A percentile compares a stretch with the other conserved stretches of the same genome.
phyloP scores from a whole-genome alignment of 208 protist species.

The Trypanosoma boissoni region DNA sequence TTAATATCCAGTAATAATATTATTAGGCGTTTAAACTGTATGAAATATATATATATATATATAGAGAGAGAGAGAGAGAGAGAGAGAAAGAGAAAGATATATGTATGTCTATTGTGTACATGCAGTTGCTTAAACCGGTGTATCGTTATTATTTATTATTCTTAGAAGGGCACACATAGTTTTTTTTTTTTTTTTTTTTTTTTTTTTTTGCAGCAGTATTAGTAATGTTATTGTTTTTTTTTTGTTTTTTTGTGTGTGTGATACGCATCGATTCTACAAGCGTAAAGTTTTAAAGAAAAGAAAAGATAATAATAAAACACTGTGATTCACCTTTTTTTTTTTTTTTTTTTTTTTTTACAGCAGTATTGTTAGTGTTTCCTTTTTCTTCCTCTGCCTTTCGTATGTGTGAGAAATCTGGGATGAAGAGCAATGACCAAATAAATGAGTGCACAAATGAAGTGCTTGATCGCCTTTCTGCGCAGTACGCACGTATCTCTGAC shows the following conservation, averaged over 20 bases:
- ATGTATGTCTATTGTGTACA: no score
- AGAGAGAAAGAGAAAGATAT: not conserved
- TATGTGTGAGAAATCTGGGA: no score
- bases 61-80: not conserved
- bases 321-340: no score
- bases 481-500: no score
- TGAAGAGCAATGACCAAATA: no score
- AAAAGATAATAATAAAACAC: no score
- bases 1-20: not conserved
- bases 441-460: no score
- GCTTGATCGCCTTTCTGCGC: constrained; percentile 18
- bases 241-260: not conserved
- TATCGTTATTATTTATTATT: no score
- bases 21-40: not conserved
- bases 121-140: no score
- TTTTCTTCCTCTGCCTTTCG: no score
- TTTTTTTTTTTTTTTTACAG: constrained; percentile 3
- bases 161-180: not conserved
- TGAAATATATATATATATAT: not conserved
- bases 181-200: not conserved
- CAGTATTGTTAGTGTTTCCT: constrained; percentile 1
- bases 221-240: constrained; percentile 6
- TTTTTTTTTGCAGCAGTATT: constrained; percentile 11
- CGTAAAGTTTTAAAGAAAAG: not conserved
- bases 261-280: not conserved